Evolutionary conservation across 1,284 basidiomycete species (phyloP), one percentile per base, ranked within the genome.

Genomic region (Rhodotorula sp.): DNA sequence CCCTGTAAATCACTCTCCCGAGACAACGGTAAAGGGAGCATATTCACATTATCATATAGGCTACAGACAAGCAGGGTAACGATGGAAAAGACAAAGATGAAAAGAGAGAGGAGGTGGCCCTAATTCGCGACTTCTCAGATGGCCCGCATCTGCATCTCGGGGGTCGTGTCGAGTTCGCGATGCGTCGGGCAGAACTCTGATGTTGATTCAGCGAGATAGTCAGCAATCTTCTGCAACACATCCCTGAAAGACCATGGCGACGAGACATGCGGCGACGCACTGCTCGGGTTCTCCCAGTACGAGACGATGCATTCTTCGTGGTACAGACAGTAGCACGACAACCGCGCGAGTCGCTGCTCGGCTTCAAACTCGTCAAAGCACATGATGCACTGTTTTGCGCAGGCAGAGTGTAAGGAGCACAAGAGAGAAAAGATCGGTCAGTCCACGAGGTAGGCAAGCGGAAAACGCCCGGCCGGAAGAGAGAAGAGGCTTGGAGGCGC

Each of bases 301-400:
- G 60, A 64, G 37, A 44, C 51, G 58, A 72, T 59, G 62, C 70
- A 72, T 4, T 12, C 14, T n/a, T 58, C 64, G 61, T 72, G 67
- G 33, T 29, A 68, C 61, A 68, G 46, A 61, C 70, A 72, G 62
- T 72, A 66, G 61, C 70, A 72, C 22, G 46, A 54, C 6, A 72
- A 58, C n/a, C 70, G 64, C 26, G 62, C 67, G 45, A 72, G 64
- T 17, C 57, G 33, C 18, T 60, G 30, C 14, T 44, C n/a, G 8
- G 58, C 46, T 12, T 15, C 14, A 37, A 72, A 66, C n/a, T 66
- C 58, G 49, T 69, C 70, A 24, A 72, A 30, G 57, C 70, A 72
- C 42, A 72, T 54, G 56, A 56, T 54, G 59, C 70, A 72, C 62
- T 71, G 60, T 15, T 22, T 37, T 15, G 20, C 44, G n/a, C 18